These are phyloP conservation scores for Metschnikowia kunwiensis DNA, from an alignment of 805 yeast genomes.

Conservation along the genomic window DNA sequence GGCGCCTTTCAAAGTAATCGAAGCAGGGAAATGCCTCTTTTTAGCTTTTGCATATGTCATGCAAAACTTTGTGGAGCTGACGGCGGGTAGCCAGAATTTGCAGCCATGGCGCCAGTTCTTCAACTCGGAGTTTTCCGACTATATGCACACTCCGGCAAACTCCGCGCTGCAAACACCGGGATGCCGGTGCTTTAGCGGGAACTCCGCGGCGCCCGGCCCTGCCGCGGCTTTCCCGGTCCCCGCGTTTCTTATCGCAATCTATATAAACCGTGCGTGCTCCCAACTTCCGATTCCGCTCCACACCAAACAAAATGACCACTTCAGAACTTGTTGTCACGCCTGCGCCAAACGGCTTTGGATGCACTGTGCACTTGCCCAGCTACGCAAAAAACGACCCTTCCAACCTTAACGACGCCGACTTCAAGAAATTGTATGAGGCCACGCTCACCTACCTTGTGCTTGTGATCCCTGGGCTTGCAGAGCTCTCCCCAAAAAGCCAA, in stretches of 20 bases:
- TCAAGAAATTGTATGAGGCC: slow-evolving; percentile 57
- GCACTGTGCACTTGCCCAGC: slow-evolving; percentile 58
- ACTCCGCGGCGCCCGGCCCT: background rate
- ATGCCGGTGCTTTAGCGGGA: background rate
- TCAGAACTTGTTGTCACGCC: slow-evolving; percentile 11
- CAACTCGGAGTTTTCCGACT: too few species aligned
- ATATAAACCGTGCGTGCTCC: background rate
- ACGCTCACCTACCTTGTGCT: slow-evolving; percentile 67
- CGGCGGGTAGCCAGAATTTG: too few species aligned
- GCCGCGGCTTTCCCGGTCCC: slow-evolving; percentile 10
- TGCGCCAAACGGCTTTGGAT: slow-evolving; percentile 51
- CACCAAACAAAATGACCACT: slow-evolving; percentile 1
- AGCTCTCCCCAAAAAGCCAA: slow-evolving; percentile 70
- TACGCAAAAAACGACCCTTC: slow-evolving; percentile 72
- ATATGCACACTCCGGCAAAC: too few species aligned
- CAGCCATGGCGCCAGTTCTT: too few species aligned
- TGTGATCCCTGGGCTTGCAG: slow-evolving; percentile 69
- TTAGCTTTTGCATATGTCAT: too few species aligned
- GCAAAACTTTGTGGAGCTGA: too few species aligned
- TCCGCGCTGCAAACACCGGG: background rate
- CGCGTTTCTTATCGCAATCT: slow-evolving; percentile 11
- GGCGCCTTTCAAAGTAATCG: too few species aligned
- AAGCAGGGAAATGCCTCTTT: too few species aligned
- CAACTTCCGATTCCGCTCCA: background rate
- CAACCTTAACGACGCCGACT: slow-evolving; percentile 60